Evolutionary conservation across 441 rosid genomes (phyloP), one percentile per base, ranked within the genome.

Genomic region (Corymbia calophylla): DNA sequence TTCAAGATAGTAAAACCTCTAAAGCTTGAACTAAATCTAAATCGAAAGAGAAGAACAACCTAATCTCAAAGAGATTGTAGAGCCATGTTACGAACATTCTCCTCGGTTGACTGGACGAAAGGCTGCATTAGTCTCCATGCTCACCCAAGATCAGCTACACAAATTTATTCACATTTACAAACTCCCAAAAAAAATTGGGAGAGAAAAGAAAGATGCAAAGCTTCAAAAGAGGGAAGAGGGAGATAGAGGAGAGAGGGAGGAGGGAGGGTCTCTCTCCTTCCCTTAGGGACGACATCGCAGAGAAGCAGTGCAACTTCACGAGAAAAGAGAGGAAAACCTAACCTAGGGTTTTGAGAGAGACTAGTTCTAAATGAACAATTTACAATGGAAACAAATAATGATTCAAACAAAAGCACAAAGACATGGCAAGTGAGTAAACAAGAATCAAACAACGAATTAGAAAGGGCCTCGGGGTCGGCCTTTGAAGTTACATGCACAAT

Each of bases 271-370:
- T 4, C 62, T 56, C 62, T 56, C 25, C 62, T 29, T 23, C 25
- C 29, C 29, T 12, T 6, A 23, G 25, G 62, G 62, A 56, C 7
- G 13, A 56, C 29, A 56, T 29, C 21, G 5, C 12, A 56, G 10
- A 56, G 62, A 56, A 0, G 5, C 6, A 0, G 0, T 0, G 10
- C n/a, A n/a, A 0, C 29, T 56, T 56, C 62, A 56, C 23, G 21
- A 13, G 14, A 56, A 56, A 56, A 56, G 5, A 56, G 17, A 56
- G 62, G 29, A 56, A 56, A 56, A 1, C 5, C 62, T 56, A 23
- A 56, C 13, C 13, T 23, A 56, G 27, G 62, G 62, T 23, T 56
- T 23, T n/a, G n/a, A n/a, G n/a, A n/a, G n/a, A n/a, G n/a, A n/a
- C n/a, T n/a, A n/a, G n/a, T n/a, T n/a, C n/a, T n/a, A n/a, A n/a